Evolutionary conservation across 2,329 filamentous ascomycete genomes (phyloP).

Genomic region (Pestalotiopsis sp.): DNA sequence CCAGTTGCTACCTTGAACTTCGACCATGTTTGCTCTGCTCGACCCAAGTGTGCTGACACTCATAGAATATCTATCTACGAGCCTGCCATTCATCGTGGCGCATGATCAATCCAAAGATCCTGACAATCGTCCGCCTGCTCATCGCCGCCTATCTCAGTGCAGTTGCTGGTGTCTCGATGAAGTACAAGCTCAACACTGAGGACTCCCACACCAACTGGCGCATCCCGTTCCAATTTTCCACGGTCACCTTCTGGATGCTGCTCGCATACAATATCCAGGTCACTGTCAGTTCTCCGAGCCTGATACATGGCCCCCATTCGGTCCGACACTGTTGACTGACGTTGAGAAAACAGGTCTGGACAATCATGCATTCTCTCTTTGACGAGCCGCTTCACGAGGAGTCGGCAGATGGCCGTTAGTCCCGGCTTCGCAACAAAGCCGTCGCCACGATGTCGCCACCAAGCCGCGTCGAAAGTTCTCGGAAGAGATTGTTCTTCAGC

Average conservation of each 20-base stretch:
- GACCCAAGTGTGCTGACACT: not conserved
- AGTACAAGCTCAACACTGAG: slow-evolving; percentile 46
- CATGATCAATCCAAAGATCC: slow-evolving; percentile 44
- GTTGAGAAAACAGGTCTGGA: slow-evolving; percentile 44
- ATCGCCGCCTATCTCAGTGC: slow-evolving; percentile 45
- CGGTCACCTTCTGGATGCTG: slow-evolving; percentile 43
- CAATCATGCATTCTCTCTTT: slow-evolving; percentile 52
- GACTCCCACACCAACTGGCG: slow-evolving; percentile 41
- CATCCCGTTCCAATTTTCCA: slow-evolving; percentile 51
- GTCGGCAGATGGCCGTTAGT: slow-evolving; percentile 24
- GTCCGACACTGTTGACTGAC: too few relatives aligned
- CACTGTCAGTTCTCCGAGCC: slow-evolving; percentile 37
- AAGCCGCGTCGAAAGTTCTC: slow-evolving; percentile 37
- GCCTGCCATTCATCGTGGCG: slow-evolving; percentile 54
- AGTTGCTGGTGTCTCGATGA: slow-evolving; percentile 41
- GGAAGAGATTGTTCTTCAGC: slow-evolving; percentile 47
- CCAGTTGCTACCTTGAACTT: not conserved
- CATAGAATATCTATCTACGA: slow-evolving; percentile 52
- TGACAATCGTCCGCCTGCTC: slow-evolving; percentile 45
- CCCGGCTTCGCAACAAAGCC: slow-evolving; percentile 36
- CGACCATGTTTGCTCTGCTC: not conserved
- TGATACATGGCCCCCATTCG: not conserved
- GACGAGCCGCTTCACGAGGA: slow-evolving; percentile 39
- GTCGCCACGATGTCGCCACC: slow-evolving; percentile 48
- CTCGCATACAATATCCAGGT: slow-evolving; percentile 47